Conservation (phyloP, 73 alveolate species). For the Tetrahymena malaccensis region DNA sequence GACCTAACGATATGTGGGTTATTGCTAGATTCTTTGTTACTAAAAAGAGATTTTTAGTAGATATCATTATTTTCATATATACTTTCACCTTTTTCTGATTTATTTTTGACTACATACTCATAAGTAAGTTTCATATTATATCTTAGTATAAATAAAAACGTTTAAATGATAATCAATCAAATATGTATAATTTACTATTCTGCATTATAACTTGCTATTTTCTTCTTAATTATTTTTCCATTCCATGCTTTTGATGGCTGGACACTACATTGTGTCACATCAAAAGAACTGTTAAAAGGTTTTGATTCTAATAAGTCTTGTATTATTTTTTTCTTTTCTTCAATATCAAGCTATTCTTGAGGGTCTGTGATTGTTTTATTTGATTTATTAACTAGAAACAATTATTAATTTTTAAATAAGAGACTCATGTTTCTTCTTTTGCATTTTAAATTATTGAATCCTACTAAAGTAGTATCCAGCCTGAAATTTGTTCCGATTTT, state of each 20-base stretch:
- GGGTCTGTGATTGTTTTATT: slow-evolving; percentile 55
- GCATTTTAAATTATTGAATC: slow-evolving; percentile 43
- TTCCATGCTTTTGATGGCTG: not conserved
- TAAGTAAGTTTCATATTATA: not conserved
- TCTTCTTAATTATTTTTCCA: not conserved
- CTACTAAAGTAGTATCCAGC: slow-evolving; percentile 63
- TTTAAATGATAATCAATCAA: not conserved
- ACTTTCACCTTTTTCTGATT: not conserved
- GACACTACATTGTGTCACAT: not conserved
- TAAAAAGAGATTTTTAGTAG: not conserved
- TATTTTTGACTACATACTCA: not conserved
- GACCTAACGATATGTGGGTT: not conserved
- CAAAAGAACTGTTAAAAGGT: slow-evolving; percentile 37
- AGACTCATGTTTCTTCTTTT: slow-evolving; percentile 62
- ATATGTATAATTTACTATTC: not conserved
- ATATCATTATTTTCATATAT: not conserved
- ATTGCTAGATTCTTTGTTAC: not conserved
- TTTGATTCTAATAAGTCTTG: slow-evolving; percentile 63
- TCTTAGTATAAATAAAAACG: not conserved
- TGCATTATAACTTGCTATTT: not conserved
- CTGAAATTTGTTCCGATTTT: slow-evolving; percentile 50
- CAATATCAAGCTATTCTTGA: slow-evolving; percentile 61
- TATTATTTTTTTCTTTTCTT: slow-evolving; percentile 56
- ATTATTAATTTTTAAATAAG: slow-evolving; percentile 45
- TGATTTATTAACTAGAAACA: slow-evolving; percentile 49